Evolutionary conservation across 208 protist species (phyloP).

Genomic region (Acanthamoeba lenticulata): DNA sequence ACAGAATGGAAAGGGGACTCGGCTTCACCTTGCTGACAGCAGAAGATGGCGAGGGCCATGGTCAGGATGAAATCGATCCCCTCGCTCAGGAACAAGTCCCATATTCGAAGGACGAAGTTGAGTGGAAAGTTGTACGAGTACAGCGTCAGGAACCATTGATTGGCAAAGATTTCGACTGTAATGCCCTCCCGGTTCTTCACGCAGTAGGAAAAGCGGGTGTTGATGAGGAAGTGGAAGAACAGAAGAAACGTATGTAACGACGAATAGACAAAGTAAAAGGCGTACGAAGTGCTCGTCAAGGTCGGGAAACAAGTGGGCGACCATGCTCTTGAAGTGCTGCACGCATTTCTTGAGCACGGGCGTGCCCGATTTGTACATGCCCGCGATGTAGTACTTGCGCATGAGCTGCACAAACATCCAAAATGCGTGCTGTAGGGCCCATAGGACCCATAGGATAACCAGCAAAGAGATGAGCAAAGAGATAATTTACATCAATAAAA

Average conservation of each 20-base stretch:
- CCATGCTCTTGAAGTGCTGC: slow-evolving; percentile 62
- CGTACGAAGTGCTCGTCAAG: slow-evolving; percentile 51
- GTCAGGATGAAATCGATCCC: slow-evolving; percentile 52
- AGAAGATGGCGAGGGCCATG: slow-evolving; percentile 39
- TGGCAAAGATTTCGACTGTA: slow-evolving; percentile 59
- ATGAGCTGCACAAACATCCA: slow-evolving; percentile 68
- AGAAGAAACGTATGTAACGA: too few relatives aligned
- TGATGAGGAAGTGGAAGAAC: too few relatives aligned
- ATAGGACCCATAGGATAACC: too few relatives aligned
- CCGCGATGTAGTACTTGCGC: slow-evolving; percentile 34
- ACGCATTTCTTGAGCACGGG: slow-evolving; percentile 52
- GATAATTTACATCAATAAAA: background rate
- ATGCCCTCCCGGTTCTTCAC: slow-evolving; percentile 31
- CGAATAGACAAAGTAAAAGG: too few relatives aligned
- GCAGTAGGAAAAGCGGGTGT: too few relatives aligned
- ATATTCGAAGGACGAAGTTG: slow-evolving; percentile 48
- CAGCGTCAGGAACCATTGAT: slow-evolving; percentile 61
- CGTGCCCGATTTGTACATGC: slow-evolving; percentile 44
- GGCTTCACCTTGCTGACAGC: slow-evolving; percentile 46
- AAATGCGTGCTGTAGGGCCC: slow-evolving; percentile 9
- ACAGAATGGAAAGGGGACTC: background rate
- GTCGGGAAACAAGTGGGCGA: slow-evolving; percentile 21
- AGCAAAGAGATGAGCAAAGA: background rate
- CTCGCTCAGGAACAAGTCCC: slow-evolving; percentile 49
- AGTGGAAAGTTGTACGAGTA: slow-evolving; percentile 63